phyloP scores from a whole-genome alignment of 2,329 filamentous ascomycete genomes.

The Sclerotinia minor region DNA sequence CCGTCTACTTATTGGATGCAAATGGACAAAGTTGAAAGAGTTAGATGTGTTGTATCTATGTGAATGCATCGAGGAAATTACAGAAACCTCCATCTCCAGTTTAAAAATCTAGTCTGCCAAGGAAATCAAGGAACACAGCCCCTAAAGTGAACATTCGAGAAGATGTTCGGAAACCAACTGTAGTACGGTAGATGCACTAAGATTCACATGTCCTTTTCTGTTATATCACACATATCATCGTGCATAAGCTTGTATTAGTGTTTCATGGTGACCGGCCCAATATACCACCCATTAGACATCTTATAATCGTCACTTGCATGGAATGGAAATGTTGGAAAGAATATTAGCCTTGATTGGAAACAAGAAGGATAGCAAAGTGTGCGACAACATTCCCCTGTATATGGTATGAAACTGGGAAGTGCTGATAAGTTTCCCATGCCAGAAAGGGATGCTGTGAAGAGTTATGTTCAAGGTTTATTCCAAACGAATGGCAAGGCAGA shows the following conservation, averaged over 20 bases:
- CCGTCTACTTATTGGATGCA: neutral
- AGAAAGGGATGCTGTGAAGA: neutral
- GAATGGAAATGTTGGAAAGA: no score
- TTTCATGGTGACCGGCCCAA: no score
- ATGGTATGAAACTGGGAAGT: neutral
- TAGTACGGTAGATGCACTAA: neutral
- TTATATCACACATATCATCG: neutral
- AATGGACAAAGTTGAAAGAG: neutral
- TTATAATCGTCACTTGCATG: no score
- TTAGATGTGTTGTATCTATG: no score
- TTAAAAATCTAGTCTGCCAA: neutral
- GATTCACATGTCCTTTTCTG: neutral
- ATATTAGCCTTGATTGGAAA: neutral
- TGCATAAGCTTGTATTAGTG: neutral
- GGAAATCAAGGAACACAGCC: neutral
- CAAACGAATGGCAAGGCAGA: neutral
- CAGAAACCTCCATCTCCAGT: neutral
- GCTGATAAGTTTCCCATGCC: neutral
- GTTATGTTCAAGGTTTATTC: neutral
- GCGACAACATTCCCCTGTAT: neutral
- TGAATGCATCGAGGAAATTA: no score
- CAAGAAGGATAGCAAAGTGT: neutral
- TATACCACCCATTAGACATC: no score
- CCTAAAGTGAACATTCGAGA: neutral
- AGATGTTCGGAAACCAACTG: neutral